Evolutionary conservation across 257 asterid genomes (phyloP), one percentile per base, ranked within the genome.

Genomic region (Rubia yunnanensis): DNA sequence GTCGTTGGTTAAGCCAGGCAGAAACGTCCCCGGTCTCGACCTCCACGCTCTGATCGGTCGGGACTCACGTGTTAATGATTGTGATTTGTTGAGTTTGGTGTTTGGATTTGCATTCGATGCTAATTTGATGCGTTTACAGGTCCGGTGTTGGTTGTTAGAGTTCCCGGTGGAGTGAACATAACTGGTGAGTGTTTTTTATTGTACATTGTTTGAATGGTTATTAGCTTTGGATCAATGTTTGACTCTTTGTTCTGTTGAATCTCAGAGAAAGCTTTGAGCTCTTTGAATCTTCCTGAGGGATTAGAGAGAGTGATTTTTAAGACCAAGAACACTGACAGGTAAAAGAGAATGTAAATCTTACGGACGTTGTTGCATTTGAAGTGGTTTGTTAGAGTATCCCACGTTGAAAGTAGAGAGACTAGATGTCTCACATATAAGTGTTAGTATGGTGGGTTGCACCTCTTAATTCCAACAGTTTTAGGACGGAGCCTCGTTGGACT

Each of bases 121-220:
- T 68, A 48, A 48, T 36, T 5, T 36, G n/a, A 0, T 20, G 35
- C 27, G 13, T 73, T 64, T 70, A 67, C 88, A 89, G 98, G 98
- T 50, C 91, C 82, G 17, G 98, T 85, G n/a, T 55, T 92, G 76
- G 84, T 92, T 58, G 83, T 92, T 68, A 95, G 86, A 72, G 88
- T 83, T 84, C 97, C 98, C 13, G 79, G 88, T 56, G 80, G 82
- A 83, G 79, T 71, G 70, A 92, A 92, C 67, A 80, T 89, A 64
- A 89, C 96, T 22, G 96, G 98, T 92, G 80, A 30, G 14, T 15
- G 13, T 63, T 53, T 5, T 35, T 6, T 44, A 3, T 15, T 4
- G 20, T 14, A 44, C 14, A 3, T 44, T 44, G 52, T 44, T 44
- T 44, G 5, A 5, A 0, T 17, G 7, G 4, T 14, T 44, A 7